Conservation (phyloP, 1,284 basidiomycete species). For the Macrocybe sp. region DNA sequence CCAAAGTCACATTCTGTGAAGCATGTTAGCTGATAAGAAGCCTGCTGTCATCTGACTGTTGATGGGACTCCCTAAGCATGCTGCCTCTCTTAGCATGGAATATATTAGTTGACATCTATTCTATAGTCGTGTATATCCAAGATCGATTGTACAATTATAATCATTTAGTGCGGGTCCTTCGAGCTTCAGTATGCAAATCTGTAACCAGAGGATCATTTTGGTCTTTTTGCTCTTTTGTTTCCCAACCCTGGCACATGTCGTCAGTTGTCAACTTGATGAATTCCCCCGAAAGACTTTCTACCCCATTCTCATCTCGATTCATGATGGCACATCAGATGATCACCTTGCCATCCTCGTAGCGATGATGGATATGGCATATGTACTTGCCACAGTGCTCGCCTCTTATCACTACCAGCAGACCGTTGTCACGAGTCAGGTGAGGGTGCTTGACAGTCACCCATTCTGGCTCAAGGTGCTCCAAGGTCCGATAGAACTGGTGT, state of each 20-base stretch:
- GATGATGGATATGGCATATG: slow-evolving; percentile 10
- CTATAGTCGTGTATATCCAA: no score
- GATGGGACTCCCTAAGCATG: no score
- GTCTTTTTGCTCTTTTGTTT: slow-evolving; percentile 1
- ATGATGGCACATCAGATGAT: background rate
- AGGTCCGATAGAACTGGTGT: no score
- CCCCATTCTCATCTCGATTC: background rate
- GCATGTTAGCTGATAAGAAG: no score
- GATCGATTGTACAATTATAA: background rate
- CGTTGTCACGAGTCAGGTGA: slow-evolving; percentile 7
- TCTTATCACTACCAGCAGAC: slow-evolving; percentile 12
- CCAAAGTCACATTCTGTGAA: no score
- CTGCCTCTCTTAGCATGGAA: no score
- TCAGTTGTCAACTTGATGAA: background rate
- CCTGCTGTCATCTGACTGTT: no score
- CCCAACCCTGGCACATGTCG: background rate
- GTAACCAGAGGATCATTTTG: background rate
- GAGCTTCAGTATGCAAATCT: background rate
- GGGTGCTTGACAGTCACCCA: no score
- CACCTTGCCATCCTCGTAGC: background rate
- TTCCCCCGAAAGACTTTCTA: background rate
- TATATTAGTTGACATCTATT: no score
- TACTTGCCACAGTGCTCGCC: slow-evolving; percentile 14
- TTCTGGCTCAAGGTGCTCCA: no score
- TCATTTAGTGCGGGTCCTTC: background rate